Percentiles rank a stretch among this genome's conserved stretches.
phyloP scores from a whole-genome alignment of 176 grass and related monocot genomes.

The Bolboschoenus planiculmis region DNA sequence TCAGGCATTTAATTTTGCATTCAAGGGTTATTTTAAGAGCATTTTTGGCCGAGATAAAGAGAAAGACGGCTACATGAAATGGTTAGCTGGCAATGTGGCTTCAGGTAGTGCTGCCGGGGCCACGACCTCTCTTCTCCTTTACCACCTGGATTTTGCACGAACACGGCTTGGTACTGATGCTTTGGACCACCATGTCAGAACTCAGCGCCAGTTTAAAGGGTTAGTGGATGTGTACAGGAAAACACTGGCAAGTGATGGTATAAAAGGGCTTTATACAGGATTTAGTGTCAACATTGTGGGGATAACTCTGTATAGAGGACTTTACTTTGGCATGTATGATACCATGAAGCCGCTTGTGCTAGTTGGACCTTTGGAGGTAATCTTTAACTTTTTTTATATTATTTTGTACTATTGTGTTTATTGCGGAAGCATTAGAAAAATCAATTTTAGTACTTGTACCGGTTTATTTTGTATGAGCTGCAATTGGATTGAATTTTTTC shows the following conservation, averaged over 20 bases:
- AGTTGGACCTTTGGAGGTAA: slow-evolving; percentile 78
- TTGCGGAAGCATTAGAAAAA: not conserved
- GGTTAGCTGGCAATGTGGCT: slow-evolving; percentile 68
- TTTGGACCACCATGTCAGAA: slow-evolving; percentile 39
- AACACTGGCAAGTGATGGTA: slow-evolving; percentile 54
- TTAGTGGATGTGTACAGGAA: slow-evolving; percentile 76
- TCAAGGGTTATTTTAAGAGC: slow-evolving; percentile 84
- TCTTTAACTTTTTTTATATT: not conserved
- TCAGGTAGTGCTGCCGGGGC: slow-evolving; percentile 79
- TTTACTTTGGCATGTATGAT: slow-evolving; percentile 92
- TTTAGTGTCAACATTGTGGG: slow-evolving; percentile 77
- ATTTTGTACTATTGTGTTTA: not conserved
- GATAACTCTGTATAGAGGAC: slow-evolving; percentile 74
- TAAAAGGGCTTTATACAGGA: slow-evolving; percentile 76
- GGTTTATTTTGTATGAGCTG: not conserved
- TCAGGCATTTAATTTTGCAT: slow-evolving; percentile 94
- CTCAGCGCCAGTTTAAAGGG: slow-evolving; percentile 59
- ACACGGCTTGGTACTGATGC: slow-evolving; percentile 77
- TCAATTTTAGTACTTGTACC: not conserved
- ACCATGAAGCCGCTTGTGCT: slow-evolving; percentile 75
- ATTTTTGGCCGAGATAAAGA: slow-evolving; percentile 63
- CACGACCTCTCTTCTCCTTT: slow-evolving; percentile 65
- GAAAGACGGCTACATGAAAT: slow-evolving; percentile 53
- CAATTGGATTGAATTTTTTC: not conserved
- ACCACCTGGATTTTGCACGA: slow-evolving; percentile 85